These are phyloP conservation scores for Suillus weaverae DNA, from an alignment of 768 basidiomycete species.

Conservation along the genomic window DNA sequence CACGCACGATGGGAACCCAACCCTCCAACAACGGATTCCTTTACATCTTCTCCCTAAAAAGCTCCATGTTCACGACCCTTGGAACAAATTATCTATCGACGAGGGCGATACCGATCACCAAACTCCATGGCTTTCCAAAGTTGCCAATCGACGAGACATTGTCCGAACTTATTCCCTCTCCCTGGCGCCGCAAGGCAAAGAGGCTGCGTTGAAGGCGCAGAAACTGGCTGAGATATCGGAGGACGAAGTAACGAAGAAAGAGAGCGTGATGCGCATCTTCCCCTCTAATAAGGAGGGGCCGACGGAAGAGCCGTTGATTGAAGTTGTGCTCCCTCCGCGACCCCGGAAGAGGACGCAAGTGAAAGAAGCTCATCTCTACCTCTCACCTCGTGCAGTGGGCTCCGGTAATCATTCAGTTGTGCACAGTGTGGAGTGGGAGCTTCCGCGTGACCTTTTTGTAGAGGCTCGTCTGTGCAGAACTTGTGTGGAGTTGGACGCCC, in stretches of 20 bases:
- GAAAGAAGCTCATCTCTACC: slow-evolving; percentile 49
- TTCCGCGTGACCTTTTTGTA: slow-evolving; percentile 44
- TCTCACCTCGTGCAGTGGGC: slow-evolving; percentile 43
- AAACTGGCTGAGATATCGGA: slow-evolving; percentile 9
- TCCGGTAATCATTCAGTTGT: slow-evolving; percentile 54
- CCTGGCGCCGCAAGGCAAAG: slow-evolving; percentile 2
- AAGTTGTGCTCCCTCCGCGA: slow-evolving; percentile 29
- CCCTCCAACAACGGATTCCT: slow-evolving; percentile 36
- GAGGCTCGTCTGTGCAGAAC: slow-evolving; percentile 35
- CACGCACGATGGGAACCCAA: slow-evolving; percentile 14
- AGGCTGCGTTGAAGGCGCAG: not conserved
- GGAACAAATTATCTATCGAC: slow-evolving; percentile 29
- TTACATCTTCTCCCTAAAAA: slow-evolving; percentile 38
- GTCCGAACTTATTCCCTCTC: slow-evolving; percentile 33
- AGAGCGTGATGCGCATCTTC: slow-evolving; percentile 20
- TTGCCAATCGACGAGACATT: slow-evolving; percentile 22
- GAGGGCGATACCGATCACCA: not conserved
- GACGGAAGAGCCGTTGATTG: slow-evolving; percentile 30
- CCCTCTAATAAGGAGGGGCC: slow-evolving; percentile 19
- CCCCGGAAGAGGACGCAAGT: slow-evolving; percentile 20
- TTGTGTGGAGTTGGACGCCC: slow-evolving; percentile 38
- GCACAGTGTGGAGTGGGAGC: slow-evolving; percentile 50
- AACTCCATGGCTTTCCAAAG: slow-evolving; percentile 29
- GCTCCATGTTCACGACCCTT: slow-evolving; percentile 47
- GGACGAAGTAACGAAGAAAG: slow-evolving; percentile 15